Evolutionary conservation across 1,284 basidiomycete genomes (phyloP).

Genomic region (Mycena citricolor): DNA sequence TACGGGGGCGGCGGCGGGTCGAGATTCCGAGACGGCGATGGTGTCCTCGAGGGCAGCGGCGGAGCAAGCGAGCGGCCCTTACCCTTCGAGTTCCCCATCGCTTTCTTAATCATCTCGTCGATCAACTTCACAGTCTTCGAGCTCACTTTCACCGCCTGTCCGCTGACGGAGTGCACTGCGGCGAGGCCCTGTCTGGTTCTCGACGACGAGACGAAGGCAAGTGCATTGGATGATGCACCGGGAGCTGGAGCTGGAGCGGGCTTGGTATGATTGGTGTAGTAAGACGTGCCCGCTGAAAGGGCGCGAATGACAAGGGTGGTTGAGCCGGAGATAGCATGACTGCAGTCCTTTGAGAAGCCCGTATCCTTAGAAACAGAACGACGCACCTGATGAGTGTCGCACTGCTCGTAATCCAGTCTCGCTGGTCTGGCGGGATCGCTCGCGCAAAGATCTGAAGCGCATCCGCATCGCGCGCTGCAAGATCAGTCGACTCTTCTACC

Average conservation of each 20-base stretch:
- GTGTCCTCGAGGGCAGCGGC: conserved; percentile 1
- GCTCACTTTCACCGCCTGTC: conserved; percentile 66
- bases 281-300: conserved; percentile 60
- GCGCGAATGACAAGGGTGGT: conserved; percentile 64
- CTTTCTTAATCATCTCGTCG: conserved; percentile 58
- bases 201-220: conserved; percentile 63
- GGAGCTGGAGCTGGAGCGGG: conserved; percentile 40
- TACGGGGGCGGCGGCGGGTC: conserved; percentile 23
- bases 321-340: conserved; percentile 67
- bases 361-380: neutral
- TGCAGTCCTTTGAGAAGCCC: conserved; percentile 28
- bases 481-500: conserved; percentile 50
- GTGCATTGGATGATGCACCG: conserved; percentile 45
- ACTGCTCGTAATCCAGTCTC: conserved; percentile 72
- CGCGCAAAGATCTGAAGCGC: conserved; percentile 56
- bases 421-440: conserved; percentile 63
- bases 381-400: conserved; percentile 68
- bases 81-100: conserved; percentile 38
- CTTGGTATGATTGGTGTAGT: conserved; percentile 60
- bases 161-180: conserved; percentile 62
- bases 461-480: conserved; percentile 41
- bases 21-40: conserved; percentile 25
- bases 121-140: conserved; percentile 62
- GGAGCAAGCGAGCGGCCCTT: conserved; percentile 20
- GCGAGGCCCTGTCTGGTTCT: conserved; percentile 58